Percentiles rank a stretch among this genome's conserved stretches.
These are phyloP conservation scores for Oryza meyeriana DNA, from an alignment of 176 grass and related monocot genomes.

Conservation along the genomic window DNA sequence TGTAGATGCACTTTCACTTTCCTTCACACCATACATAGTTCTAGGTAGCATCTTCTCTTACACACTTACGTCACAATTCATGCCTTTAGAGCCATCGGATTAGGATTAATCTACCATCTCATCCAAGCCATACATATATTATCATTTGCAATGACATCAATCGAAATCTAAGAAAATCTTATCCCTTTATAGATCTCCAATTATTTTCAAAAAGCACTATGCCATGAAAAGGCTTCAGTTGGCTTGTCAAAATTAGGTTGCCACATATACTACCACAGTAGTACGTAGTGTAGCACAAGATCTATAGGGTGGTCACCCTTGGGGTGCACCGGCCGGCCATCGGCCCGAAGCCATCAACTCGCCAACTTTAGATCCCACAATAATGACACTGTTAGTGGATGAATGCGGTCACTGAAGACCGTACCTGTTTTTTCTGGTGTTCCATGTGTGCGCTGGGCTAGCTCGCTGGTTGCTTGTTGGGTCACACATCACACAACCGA, in stretches of 20 bases:
- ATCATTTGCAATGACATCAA: neutral
- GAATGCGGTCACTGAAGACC: neutral
- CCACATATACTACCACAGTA: neutral
- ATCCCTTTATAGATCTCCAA: neutral
- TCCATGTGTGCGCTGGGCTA: neutral
- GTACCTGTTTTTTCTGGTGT: neutral
- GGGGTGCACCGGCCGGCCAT: neutral
- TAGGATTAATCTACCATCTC: neutral
- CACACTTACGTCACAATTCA: no score
- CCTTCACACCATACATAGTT: no score
- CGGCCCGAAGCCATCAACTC: neutral
- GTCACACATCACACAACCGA: conserved; percentile 16
- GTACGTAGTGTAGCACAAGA: neutral
- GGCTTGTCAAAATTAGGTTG: neutral
- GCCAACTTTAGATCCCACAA: neutral
- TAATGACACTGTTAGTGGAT: conserved; percentile 1
- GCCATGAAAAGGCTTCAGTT: neutral
- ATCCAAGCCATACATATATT: neutral
- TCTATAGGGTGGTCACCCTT: neutral
- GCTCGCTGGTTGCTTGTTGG: neutral
- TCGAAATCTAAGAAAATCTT: neutral
- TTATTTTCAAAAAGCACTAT: neutral
- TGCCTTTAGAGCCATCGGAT: no score
- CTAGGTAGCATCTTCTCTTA: no score
- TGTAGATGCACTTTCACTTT: no score